phyloP scores from a whole-genome alignment of 768 basidiomycete genomes.

The Suillus decipiens region DNA sequence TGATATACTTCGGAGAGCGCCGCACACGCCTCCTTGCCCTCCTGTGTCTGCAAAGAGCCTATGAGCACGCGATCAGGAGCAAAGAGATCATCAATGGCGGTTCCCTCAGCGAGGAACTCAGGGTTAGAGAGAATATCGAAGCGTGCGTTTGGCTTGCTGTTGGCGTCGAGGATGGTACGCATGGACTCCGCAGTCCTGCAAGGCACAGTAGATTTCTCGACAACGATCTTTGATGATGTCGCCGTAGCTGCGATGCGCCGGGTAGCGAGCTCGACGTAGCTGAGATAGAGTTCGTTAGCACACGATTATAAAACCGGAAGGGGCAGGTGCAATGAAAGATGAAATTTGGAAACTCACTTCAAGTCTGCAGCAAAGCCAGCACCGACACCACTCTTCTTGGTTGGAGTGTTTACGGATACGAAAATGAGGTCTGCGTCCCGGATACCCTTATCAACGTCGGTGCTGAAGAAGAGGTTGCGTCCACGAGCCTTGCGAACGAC shows the following conservation, averaged over 20 bases:
- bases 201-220: constrained; percentile 99
- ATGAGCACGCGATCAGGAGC: constrained; percentile 95
- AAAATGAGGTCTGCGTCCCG: constrained; percentile 97
- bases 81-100: constrained; percentile 89
- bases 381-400: constrained; percentile 97
- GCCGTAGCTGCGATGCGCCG: constrained; percentile 94
- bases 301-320: constrained; percentile 6
- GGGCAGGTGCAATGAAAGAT: constrained; percentile 10
- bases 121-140: constrained; percentile 99
- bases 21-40: constrained; percentile 80
- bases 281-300: constrained; percentile 31
- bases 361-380: constrained; percentile 98
- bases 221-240: constrained; percentile 92
- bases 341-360: constrained; percentile 61
- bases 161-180: constrained; percentile 98
- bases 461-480: constrained; percentile 96
- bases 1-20: constrained; percentile 82
- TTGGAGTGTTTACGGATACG: constrained; percentile 98
- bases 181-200: constrained; percentile 99
- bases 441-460: constrained; percentile 91
- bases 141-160: constrained; percentile 86
- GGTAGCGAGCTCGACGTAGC: constrained; percentile 96
- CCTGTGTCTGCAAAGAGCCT: constrained; percentile 88
- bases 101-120: constrained; percentile 98
- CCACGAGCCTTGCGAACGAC: constrained; percentile 88